These are phyloP conservation scores for Dioscorea alata DNA, from an alignment of 106 monocot genomes.

Conservation along the genomic window DNA sequence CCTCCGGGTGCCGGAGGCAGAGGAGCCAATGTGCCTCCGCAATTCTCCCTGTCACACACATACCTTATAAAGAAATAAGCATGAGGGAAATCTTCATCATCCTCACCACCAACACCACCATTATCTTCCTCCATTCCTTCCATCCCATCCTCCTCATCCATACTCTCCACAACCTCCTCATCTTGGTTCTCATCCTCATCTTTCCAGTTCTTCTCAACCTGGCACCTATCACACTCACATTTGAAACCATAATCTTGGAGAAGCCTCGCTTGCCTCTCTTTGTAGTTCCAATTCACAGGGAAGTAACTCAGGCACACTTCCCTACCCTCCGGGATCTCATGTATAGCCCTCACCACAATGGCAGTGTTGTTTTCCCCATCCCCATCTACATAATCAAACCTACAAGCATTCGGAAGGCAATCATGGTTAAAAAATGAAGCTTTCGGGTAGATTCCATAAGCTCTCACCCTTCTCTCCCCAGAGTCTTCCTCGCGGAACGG, in stretches of 20 bases:
- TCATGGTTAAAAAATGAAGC: conserved; percentile 87
- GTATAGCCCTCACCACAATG: conserved; percentile 62
- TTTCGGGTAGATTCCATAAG: conserved; percentile 64
- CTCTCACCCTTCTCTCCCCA: conserved; percentile 34
- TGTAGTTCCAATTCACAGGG: conserved; percentile 66
- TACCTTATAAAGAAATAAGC: conserved; percentile 80
- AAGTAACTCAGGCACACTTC: conserved; percentile 94
- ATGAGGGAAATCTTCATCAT: conserved; percentile 60
- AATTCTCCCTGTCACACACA: conserved; percentile 59
- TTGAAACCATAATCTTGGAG: conserved; percentile 73
- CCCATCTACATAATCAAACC: conserved; percentile 74
- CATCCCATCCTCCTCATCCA: conserved; percentile 34
- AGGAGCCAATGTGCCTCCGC: conserved; percentile 88
- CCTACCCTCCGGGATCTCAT: conserved; percentile 65
- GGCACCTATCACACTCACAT: conserved; percentile 76
- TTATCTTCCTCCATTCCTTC: conserved; percentile 16
- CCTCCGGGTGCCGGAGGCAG: conserved; percentile 52
- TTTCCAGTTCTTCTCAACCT: conserved; percentile 79
- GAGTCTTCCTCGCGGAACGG: conserved; percentile 17
- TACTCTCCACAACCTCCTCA: conserved; percentile 24
- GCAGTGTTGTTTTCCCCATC: conserved; percentile 27
- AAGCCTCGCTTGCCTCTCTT: conserved; percentile 69
- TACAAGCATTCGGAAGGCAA: conserved; percentile 86
- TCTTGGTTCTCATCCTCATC: conserved; percentile 50
- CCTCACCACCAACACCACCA: conserved; percentile 10